Conservation (phyloP, 176 grass and related monocot species). For the Carex kokanica region DNA sequence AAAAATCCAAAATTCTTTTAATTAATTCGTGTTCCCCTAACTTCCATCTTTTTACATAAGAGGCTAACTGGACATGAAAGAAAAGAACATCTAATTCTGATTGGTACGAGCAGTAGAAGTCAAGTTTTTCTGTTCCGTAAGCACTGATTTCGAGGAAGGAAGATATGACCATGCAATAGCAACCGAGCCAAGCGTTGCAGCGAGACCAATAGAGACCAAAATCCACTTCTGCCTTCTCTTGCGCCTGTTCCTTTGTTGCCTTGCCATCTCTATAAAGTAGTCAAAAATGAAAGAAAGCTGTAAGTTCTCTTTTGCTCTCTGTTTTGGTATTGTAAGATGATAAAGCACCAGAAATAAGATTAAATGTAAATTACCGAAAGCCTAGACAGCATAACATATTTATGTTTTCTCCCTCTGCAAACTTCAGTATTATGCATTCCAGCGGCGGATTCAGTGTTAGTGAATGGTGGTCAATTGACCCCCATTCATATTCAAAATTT, state of each 20-base stretch:
- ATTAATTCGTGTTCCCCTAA: neutral
- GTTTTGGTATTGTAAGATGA: neutral
- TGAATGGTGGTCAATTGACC: too few species aligned
- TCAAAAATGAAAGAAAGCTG: neutral
- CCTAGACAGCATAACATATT: neutral
- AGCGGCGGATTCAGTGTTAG: too few species aligned
- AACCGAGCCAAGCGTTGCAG: slow-evolving; percentile 49
- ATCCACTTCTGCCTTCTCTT: slow-evolving; percentile 91
- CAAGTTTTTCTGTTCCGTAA: slow-evolving; percentile 19
- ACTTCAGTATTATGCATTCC: neutral
- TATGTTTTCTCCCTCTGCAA: neutral
- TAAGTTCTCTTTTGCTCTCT: neutral
- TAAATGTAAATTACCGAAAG: neutral
- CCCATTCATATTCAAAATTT: too few species aligned
- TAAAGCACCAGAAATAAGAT: neutral
- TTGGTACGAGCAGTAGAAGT: neutral
- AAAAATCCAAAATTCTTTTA: neutral
- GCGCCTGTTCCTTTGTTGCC: slow-evolving; percentile 55
- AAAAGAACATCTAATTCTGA: slow-evolving; percentile 18
- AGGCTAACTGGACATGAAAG: slow-evolving; percentile 33
- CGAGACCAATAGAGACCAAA: slow-evolving; percentile 86
- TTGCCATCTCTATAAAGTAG: slow-evolving; percentile 60
- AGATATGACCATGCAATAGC: slow-evolving; percentile 83
- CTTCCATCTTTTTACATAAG: slow-evolving; percentile 50
- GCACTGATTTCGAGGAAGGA: slow-evolving; percentile 36